These are phyloP conservation scores for Funneliformis geosporum DNA, from an alignment of 192 early-diverging fungal genomes.

Conservation along the genomic window DNA sequence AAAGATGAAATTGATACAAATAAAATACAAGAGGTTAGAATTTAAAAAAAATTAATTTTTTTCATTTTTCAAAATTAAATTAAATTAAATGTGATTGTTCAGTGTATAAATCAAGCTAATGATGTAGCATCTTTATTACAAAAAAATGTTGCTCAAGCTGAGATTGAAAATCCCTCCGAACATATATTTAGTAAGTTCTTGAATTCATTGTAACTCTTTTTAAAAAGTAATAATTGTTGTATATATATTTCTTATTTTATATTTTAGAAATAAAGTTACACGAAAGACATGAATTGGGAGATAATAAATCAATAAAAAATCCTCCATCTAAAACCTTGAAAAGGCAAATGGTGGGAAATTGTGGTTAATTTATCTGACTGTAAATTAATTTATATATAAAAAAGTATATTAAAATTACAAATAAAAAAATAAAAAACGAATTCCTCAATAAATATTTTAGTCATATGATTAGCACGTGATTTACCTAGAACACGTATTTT, in stretches of 20 bases:
- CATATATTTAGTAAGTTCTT: not conserved
- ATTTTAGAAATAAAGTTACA: not conserved
- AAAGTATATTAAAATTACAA: too few relatives aligned
- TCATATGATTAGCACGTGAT: too few relatives aligned
- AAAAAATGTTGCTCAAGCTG: slow-evolving; percentile 1
- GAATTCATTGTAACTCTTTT: not conserved
- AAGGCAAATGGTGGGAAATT: not conserved
- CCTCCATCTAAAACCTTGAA: slow-evolving; percentile 9
- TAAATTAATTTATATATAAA: too few relatives aligned
- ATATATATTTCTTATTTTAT: not conserved
- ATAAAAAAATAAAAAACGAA: too few relatives aligned
- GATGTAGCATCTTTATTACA: not conserved
- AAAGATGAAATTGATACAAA: not conserved
- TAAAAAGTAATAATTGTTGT: not conserved
- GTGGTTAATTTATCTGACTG: too few relatives aligned
- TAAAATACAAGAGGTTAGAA: not conserved
- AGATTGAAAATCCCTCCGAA: not conserved
- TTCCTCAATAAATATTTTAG: too few relatives aligned
- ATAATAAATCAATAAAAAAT: slow-evolving; percentile 25
- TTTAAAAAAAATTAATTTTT: not conserved
- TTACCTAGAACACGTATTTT: too few relatives aligned
- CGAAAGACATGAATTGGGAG: slow-evolving; percentile 6
- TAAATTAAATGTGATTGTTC: too few relatives aligned
- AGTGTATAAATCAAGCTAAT: slow-evolving; percentile 9
- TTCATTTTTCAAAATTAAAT: not conserved